Evolutionary conservation across 371 early-diverging fungal genomes (phyloP), one percentile per base, ranked within the genome.

Genomic region (Rhizomucor pusillus): DNA sequence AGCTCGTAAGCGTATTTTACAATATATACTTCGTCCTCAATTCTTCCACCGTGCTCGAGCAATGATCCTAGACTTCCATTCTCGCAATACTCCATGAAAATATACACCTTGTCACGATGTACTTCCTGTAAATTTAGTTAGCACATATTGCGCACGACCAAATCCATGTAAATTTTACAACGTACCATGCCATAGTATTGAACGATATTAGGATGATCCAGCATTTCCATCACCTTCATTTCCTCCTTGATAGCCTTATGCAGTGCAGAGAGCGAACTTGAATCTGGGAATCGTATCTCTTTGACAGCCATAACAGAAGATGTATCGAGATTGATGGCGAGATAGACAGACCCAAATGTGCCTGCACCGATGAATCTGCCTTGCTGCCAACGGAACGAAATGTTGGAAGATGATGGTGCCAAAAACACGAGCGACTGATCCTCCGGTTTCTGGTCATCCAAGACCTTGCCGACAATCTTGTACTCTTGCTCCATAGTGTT

Each of bases 11-110:
- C 85, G 64, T 90, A 90, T 19, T 85, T 79, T 54, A 87, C 83
- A 49, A 88, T 75, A 39, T 90, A 80, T 43, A 73, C 65, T 57
- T 91, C 90, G 59, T 90, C 88, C 53, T 84, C 89, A 43, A 90
- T 84, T 25, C 89, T 77, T 22, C 91, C 92, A 50, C 87, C 82
- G 59, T 92, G 90, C 57, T 85, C 87, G 24, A 97, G 67, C 33
- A 92, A 59, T 39, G 82, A 77, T 2, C 87, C 85, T 48, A 97
- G 60, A 57, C 90, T 89, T 37, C 95, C 94, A 37, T 87, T 82
- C 54, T 89, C 85, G 63, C 93, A 91, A 66, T 91, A 93, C 69
- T 97, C 98, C 93, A 97, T 93, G 63, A 97, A 94, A 41, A 95
- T 88, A 54, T 84, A 91, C 4, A 93, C 89, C 65, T 89, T 88